phyloP scores from a whole-genome alignment of 805 yeast species.

The Wickerhamiella australiensis region DNA sequence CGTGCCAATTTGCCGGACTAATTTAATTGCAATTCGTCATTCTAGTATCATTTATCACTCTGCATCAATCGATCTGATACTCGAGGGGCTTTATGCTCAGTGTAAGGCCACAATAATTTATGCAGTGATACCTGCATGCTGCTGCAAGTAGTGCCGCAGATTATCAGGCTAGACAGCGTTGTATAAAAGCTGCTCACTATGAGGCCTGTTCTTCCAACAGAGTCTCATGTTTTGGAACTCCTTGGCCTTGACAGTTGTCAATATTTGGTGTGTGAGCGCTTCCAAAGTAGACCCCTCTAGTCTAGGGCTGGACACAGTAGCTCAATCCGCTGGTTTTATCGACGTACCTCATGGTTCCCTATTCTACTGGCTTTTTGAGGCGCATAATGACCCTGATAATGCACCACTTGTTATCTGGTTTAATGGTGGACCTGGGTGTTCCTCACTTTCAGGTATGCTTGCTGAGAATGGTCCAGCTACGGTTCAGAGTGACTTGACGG shows the following conservation, averaged over 20 bases:
- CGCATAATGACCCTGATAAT: slow-evolving; percentile 67
- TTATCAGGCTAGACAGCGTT: too few relatives aligned
- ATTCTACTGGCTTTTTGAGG: slow-evolving; percentile 85
- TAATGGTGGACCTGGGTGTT: slow-evolving; percentile 98
- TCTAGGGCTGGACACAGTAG: slow-evolving; percentile 70
- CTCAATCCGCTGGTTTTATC: slow-evolving; percentile 65
- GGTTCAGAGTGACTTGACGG: slow-evolving; percentile 53
- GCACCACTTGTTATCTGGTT: slow-evolving; percentile 86
- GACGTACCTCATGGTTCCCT: slow-evolving; percentile 82
- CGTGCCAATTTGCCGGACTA: too few relatives aligned
- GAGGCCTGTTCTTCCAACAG: too few relatives aligned
- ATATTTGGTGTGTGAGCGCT: slow-evolving; percentile 8
- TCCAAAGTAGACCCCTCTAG: slow-evolving; percentile 36
- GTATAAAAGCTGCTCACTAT: too few relatives aligned
- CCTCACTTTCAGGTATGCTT: slow-evolving; percentile 83
- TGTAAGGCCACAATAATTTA: too few relatives aligned
- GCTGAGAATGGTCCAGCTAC: slow-evolving; percentile 89
- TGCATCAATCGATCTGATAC: too few relatives aligned
- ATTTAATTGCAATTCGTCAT: too few relatives aligned
- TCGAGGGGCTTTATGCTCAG: too few relatives aligned
- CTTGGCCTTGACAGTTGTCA: slow-evolving; percentile 41
- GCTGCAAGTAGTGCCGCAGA: too few relatives aligned
- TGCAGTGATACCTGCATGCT: too few relatives aligned
- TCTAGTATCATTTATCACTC: too few relatives aligned
- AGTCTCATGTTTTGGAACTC: slow-evolving; percentile 28